Evolutionary conservation across 192 early-diverging fungal species (phyloP).

Genomic region (Entomortierella beljakovae): DNA sequence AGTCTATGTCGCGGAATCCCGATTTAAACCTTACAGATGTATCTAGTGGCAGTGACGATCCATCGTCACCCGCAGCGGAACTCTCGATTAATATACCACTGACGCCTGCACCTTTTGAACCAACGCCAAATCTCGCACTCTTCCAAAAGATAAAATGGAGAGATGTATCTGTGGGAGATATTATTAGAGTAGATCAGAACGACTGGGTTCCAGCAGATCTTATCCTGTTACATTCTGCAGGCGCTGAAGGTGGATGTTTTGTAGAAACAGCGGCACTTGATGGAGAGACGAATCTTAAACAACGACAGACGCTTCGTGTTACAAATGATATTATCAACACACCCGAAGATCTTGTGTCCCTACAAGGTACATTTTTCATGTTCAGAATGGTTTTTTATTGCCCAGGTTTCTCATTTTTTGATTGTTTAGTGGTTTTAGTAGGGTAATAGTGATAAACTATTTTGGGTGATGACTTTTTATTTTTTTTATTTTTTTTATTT

Average conservation of each 20-base stretch:
- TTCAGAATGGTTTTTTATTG: no score
- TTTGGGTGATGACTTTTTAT: neutral
- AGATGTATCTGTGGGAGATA: slow-evolving; percentile 82
- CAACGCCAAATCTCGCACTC: slow-evolving; percentile 44
- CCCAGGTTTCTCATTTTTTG: neutral
- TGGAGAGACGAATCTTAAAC: slow-evolving; percentile 92
- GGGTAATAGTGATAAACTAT: no score
- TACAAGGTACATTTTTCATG: slow-evolving; percentile 55
- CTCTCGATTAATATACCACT: slow-evolving; percentile 48
- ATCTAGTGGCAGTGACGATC: slow-evolving; percentile 22
- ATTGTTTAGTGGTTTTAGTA: no score
- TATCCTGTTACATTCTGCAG: slow-evolving; percentile 75
- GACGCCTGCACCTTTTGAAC: slow-evolving; percentile 20
- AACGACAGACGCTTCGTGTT: slow-evolving; percentile 74
- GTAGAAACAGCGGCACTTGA: slow-evolving; percentile 90
- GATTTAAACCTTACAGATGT: slow-evolving; percentile 55
- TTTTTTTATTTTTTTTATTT: slow-evolving; percentile 4
- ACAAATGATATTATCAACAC: slow-evolving; percentile 63
- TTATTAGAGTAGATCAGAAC: slow-evolving; percentile 79
- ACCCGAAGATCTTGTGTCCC: slow-evolving; percentile 61
- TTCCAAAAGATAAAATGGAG: slow-evolving; percentile 64
- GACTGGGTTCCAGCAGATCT: slow-evolving; percentile 88
- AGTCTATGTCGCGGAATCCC: slow-evolving; percentile 58
- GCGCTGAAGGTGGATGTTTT: slow-evolving; percentile 82
- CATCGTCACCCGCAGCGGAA: slow-evolving; percentile 12